Conservation (phyloP, 1,284 basidiomycete genomes). For the Microbotryomycetes sp. region DNA sequence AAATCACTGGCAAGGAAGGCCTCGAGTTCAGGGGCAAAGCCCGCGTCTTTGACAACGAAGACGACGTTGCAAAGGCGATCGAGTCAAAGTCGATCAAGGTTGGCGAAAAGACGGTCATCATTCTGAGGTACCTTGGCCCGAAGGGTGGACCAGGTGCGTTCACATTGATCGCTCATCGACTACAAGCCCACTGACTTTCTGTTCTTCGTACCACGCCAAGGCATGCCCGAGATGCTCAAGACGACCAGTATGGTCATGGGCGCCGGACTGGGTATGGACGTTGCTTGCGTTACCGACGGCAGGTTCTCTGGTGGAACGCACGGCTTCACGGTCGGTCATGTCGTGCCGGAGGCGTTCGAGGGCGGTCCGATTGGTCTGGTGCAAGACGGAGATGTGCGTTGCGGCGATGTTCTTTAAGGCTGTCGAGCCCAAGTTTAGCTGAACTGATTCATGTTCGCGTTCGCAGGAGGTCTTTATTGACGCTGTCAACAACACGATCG, state of each 20-base stretch:
- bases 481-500: slow-evolving; percentile 72
- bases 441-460: not conserved
- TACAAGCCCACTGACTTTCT: not conserved
- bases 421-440: not conserved
- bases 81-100: slow-evolving; percentile 74
- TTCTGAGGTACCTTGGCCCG: slow-evolving; percentile 79
- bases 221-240: slow-evolving; percentile 94
- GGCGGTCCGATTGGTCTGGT: slow-evolving; percentile 88
- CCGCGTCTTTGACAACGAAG: slow-evolving; percentile 69
- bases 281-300: slow-evolving; percentile 91
- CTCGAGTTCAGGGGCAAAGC: slow-evolving; percentile 77
- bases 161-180: not conserved
- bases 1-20: slow-evolving; percentile 95
- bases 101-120: slow-evolving; percentile 79
- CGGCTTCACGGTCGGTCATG: slow-evolving; percentile 85
- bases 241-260: slow-evolving; percentile 89
- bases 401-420: slow-evolving; percentile 56
- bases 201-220: slow-evolving; percentile 39
- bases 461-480: slow-evolving; percentile 28
- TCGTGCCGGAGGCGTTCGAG: slow-evolving; percentile 59
- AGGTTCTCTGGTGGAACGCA: slow-evolving; percentile 91
- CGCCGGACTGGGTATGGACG: slow-evolving; percentile 80
- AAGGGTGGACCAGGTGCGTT: slow-evolving; percentile 71
- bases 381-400: slow-evolving; percentile 67
- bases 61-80: slow-evolving; percentile 75